Conservation (phyloP, 805 yeast species). For the Jamesozyma gamospora region DNA sequence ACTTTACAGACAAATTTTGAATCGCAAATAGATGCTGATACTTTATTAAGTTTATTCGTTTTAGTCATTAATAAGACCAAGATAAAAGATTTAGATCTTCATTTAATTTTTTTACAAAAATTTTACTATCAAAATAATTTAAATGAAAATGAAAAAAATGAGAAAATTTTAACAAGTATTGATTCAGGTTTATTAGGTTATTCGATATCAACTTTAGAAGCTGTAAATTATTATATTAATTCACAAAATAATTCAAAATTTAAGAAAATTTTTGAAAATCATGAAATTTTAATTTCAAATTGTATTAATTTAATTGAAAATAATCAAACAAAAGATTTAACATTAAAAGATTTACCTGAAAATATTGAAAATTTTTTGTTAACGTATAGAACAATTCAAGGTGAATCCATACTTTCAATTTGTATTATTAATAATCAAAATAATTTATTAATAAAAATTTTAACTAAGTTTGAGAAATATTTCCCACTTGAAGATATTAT, state of each 20-base stretch:
- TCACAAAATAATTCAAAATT: background rate
- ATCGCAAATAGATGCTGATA: slow-evolving; percentile 62
- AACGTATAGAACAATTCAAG: slow-evolving; percentile 38
- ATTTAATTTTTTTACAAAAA: slow-evolving; percentile 53
- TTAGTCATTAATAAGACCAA: slow-evolving; percentile 59
- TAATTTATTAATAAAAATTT: slow-evolving; percentile 36
- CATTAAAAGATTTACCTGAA: background rate
- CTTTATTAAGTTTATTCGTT: slow-evolving; percentile 60
- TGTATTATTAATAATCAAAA: slow-evolving; percentile 44
- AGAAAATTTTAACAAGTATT: slow-evolving; percentile 22
- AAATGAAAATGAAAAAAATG: no score
- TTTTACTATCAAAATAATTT: slow-evolving; percentile 35
- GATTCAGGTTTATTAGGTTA: slow-evolving; percentile 62
- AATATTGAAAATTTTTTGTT: slow-evolving; percentile 16
- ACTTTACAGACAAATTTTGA: background rate
- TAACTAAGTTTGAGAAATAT: slow-evolving; percentile 37
- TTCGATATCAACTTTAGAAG: slow-evolving; percentile 75
- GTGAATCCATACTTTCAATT: slow-evolving; percentile 62
- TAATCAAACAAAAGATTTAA: slow-evolving; percentile 28
- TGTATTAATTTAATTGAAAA: slow-evolving; percentile 14
- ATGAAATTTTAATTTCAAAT: slow-evolving; percentile 14
- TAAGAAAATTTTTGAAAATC: background rate
- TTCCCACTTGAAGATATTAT: slow-evolving; percentile 60
- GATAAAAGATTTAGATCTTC: slow-evolving; percentile 49
- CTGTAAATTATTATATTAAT: slow-evolving; percentile 48